phyloP scores from a whole-genome alignment of 208 protist species.

The Trypanosomatidae sp. region DNA sequence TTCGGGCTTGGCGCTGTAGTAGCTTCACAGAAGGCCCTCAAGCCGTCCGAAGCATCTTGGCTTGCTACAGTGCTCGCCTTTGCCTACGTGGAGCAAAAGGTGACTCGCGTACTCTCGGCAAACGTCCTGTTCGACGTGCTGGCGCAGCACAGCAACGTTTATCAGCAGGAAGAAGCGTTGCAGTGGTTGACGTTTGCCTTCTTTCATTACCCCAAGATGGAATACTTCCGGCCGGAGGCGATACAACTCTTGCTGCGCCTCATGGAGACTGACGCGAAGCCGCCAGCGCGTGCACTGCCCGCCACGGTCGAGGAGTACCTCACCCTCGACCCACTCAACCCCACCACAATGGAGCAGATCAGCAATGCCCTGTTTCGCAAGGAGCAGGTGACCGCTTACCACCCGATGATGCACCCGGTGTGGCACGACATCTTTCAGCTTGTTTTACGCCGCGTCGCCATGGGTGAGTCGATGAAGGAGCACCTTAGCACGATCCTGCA shows the following conservation, averaged over 20 bases:
- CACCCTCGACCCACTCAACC: slow-evolving; percentile 70
- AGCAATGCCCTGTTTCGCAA: slow-evolving; percentile 84
- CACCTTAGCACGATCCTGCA: slow-evolving; percentile 84
- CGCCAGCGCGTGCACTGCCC: slow-evolving; percentile 30
- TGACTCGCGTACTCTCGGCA: slow-evolving; percentile 70
- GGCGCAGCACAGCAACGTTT: slow-evolving; percentile 28
- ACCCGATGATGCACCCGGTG: slow-evolving; percentile 90
- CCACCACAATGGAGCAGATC: slow-evolving; percentile 77
- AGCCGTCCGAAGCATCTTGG: slow-evolving; percentile 39
- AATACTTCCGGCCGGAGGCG: slow-evolving; percentile 88
- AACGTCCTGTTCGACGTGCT: slow-evolving; percentile 69
- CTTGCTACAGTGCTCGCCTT: slow-evolving; percentile 65
- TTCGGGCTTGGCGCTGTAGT: slow-evolving; percentile 70
- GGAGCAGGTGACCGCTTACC: slow-evolving; percentile 78
- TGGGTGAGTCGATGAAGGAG: slow-evolving; percentile 85
- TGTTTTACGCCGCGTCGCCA: slow-evolving; percentile 59
- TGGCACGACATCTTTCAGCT: slow-evolving; percentile 85
- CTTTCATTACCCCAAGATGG: slow-evolving; percentile 86
- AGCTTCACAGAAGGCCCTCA: slow-evolving; percentile 35
- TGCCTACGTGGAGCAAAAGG: slow-evolving; percentile 86
- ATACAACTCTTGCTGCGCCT: slow-evolving; percentile 81
- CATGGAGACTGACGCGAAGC: slow-evolving; percentile 40
- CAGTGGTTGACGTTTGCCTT: slow-evolving; percentile 84
- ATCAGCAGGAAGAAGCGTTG: slow-evolving; percentile 46
- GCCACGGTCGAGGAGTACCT: slow-evolving; percentile 44